Evolutionary conservation across 768 basidiomycete genomes (phyloP).

Genomic region (Suillus sp.): DNA sequence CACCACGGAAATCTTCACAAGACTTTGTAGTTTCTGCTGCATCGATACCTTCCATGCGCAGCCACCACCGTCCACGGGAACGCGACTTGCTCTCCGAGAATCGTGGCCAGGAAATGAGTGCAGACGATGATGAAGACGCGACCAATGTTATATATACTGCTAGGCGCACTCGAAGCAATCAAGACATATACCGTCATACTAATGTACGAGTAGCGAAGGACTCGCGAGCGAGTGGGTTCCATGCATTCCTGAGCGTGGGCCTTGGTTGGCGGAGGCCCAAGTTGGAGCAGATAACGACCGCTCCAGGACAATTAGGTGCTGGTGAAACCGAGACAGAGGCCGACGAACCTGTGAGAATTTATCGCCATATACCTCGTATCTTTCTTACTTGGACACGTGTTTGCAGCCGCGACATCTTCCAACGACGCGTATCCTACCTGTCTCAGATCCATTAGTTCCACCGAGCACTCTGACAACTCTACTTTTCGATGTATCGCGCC

Average conservation of each 20-base stretch:
- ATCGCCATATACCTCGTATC: constrained; percentile 13
- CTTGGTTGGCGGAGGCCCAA: constrained; percentile 40
- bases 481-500: constrained; percentile 69
- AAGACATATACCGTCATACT: constrained; percentile 22
- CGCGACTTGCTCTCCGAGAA: constrained; percentile 10
- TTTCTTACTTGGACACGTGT: background rate
- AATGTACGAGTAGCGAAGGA: constrained; percentile 10
- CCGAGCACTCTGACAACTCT: constrained; percentile 53
- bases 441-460: constrained; percentile 52
- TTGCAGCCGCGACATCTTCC: constrained; percentile 64
- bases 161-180: constrained; percentile 26
- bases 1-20: constrained; percentile 6
- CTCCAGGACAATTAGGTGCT: constrained; percentile 58
- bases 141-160: constrained; percentile 21
- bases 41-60: constrained; percentile 2
- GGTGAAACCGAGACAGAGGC: constrained; percentile 81
- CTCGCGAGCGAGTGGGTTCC: constrained; percentile 23
- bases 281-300: constrained; percentile 57
- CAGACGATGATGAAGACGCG: constrained; percentile 11
- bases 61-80: constrained; percentile 9
- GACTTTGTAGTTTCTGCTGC: background rate
- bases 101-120: constrained; percentile 2
- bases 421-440: constrained; percentile 61
- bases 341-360: constrained; percentile 66
- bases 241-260: constrained; percentile 29